Base-by-base conservation (phyloP, 257 asterid species). In the Solanum infundibuliforme region DNA sequence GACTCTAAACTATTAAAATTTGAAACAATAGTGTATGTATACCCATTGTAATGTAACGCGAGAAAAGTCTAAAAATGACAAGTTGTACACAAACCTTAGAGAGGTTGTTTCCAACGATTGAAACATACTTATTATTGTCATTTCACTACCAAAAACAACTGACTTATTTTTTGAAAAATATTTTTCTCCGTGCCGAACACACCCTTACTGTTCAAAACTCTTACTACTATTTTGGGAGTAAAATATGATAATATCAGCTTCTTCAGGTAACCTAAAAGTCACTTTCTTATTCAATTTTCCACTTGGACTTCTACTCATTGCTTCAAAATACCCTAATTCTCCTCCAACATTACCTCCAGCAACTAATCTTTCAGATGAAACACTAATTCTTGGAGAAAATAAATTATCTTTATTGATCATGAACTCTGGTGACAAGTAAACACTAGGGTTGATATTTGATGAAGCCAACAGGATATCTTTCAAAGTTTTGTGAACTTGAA, bases 211-310 rank as follows among this genome's bases (percentile, higher is more conserved):
- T 35, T 74, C 58, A 23, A 38, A 12, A 76, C 83, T 76, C 34
- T 39, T 76, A 23, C 7, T 68, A 1, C n/a, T 72, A 72, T 6
- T 38, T 38, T 13, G 83, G 2, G 83, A 76, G 34, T 39, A 38
- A 76, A 76, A 76, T 39, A 76, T 39, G 60, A 76, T 39, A 75
- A 75, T 38, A 75, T 20, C 83, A 23, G 85, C 88, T 83, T 88
- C 90, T 73, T 88, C 87, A 48, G 92, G 93, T 75, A 91, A 69
- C 84, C 35, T 88, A 86, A 90, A 92, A 4, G 74, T 87, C 76
- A 91, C 93, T 86, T 84, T 89, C 87, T 90, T 91, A 14, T 75
- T 88, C 85, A 83, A 35, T 85, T 85, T 89, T 41, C 52, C 38
- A 65, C 75, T 68, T 72, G 66, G 62, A 12, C 86, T 66, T 87